phyloP scores from a whole-genome alignment of 2,329 filamentous ascomycete species.

The Onygenales sp. region DNA sequence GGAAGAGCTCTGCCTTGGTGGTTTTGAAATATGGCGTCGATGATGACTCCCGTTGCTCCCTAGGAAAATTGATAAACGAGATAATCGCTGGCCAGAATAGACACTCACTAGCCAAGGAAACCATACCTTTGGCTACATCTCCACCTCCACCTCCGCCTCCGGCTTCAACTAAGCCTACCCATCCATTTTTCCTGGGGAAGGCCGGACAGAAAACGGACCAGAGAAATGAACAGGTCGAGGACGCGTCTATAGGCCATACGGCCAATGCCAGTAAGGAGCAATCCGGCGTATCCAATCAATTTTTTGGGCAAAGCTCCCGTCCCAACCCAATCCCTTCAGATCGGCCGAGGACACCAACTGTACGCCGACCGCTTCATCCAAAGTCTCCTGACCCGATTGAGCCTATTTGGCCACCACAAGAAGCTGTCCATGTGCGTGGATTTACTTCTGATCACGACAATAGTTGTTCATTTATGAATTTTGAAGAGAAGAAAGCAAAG shows the following conservation, averaged over 20 bases:
- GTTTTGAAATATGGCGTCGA: constrained; percentile 52
- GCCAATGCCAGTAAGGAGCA: not conserved
- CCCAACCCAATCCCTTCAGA: not conserved
- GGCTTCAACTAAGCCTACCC: constrained; percentile 39
- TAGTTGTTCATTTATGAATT: not conserved
- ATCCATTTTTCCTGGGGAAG: constrained; percentile 63
- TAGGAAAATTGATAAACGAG: constrained; percentile 54
- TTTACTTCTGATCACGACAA: not conserved
- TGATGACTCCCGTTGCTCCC: constrained; percentile 31
- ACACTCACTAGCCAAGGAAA: constrained; percentile 8
- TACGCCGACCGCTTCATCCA: not conserved
- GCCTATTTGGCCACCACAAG: constrained; percentile 31
- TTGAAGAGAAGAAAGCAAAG: constrained; percentile 30
- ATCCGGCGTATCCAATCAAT: not conserved
- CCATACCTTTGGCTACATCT: not conserved
- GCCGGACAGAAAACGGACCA: constrained; percentile 18
- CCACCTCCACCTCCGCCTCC: constrained; percentile 5
- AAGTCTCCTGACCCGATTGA: constrained; percentile 20
- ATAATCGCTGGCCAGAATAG: constrained; percentile 44
- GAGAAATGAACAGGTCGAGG: not conserved
- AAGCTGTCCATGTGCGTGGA: constrained; percentile 44
- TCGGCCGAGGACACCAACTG: not conserved
- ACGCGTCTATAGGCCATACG: not conserved
- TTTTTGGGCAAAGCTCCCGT: not conserved
- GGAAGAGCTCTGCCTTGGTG: constrained; percentile 36